Evolutionary conservation across 176 grass and related monocot species (phyloP), one percentile per base, ranked within the genome.

Genomic region (Carex kokanica): DNA sequence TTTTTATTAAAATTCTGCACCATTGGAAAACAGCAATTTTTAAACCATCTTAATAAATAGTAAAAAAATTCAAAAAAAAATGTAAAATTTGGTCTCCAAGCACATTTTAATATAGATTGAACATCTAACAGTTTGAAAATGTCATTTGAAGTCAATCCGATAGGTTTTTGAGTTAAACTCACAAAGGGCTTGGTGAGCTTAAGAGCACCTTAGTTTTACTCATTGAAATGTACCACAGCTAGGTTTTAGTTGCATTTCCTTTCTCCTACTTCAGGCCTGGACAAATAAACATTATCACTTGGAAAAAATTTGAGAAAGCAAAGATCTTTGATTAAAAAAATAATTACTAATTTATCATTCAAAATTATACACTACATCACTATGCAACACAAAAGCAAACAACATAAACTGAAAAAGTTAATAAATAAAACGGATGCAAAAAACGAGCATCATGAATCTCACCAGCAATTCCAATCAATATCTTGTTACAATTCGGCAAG

Each of bases 391-490:
- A 77, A 16, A 53, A 55, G 11, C 49, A 77, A 77, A 73, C 69
- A 73, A 13, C 45, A 49, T 21, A 5, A 49, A 17, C 21, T 54
- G 21, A 54, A 51, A 53, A 75, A 11, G 5, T 41, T 29, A 13
- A 49, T 49, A 52, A 74, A 25, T 25, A 74, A 75, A 53, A 77
- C 47, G 0, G n/a, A 29, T 7, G 21, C 47, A 31, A 17, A 54
- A 75, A 77, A 27, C 12, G 45, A 75, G 23, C 47, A 77, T 77
- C 47, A 77, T 77, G 69, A 73, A 47, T 73, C 69, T 73, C 47
- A 54, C 14, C 47, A 77, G 23, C 47, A 29, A 53, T 77, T 54
- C 13, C 0, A 6, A 55, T 75, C 9, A 53, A 54, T 14, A 54
- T 54, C 23, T 77, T 55, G 47, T 70, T 54, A 54, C 23, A 77